phyloP scores from a whole-genome alignment of 306 rosid species.

The Quercus cerris region DNA sequence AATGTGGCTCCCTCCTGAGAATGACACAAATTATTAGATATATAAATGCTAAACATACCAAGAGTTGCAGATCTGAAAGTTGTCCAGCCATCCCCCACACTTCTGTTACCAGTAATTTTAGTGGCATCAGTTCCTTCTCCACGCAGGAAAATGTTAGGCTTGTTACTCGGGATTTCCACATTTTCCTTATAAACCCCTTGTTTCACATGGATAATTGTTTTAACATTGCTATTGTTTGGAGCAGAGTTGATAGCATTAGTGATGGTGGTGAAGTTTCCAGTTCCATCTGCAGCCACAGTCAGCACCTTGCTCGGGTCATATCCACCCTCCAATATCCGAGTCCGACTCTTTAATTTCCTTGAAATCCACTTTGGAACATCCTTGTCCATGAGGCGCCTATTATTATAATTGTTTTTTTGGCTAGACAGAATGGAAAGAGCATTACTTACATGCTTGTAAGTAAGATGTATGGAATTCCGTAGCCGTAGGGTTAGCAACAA shows the following conservation, averaged over 20 bases:
- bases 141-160: conserved; percentile 61
- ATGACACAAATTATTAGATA: too few species aligned
- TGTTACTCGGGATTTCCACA: conserved; percentile 66
- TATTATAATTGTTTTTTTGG: conserved; percentile 21
- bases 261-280: conserved; percentile 61
- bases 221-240: conserved; percentile 58
- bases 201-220: conserved; percentile 55
- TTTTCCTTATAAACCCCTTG: conserved; percentile 61
- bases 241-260: conserved; percentile 57
- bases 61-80: conserved; percentile 79
- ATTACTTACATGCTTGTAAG: conserved; percentile 64
- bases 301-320: conserved; percentile 30
- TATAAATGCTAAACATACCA: conserved; percentile 26
- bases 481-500: conserved; percentile 36
- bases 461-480: conserved; percentile 32
- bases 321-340: conserved; percentile 32
- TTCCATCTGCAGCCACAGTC: conserved; percentile 70
- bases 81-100: conserved; percentile 59
- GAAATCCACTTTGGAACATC: background rate
- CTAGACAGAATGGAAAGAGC: conserved; percentile 58
- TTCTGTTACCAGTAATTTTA: conserved; percentile 55
- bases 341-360: too few species aligned
- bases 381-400: conserved; percentile 38
- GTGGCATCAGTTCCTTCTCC: conserved; percentile 78
- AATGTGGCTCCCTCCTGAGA: background rate